Evolutionary conservation across 73 alveolate species (phyloP).

Genomic region (Tetrahymena malaccensis): DNA sequence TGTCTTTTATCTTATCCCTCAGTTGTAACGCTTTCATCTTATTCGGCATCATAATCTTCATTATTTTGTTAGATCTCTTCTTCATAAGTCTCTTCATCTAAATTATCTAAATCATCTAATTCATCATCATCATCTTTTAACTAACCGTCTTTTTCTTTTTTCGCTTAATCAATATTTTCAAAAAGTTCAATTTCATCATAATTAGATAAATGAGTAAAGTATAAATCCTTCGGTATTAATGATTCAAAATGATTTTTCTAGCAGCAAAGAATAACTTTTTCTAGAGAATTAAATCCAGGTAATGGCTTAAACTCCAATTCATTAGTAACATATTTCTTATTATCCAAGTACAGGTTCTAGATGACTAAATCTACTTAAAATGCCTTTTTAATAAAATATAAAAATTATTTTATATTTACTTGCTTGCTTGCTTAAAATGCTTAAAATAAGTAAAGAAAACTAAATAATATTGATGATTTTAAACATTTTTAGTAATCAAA

Average conservation of each 20-base stretch:
- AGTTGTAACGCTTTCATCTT: neutral
- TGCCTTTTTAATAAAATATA: neutral
- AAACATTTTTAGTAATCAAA: too few species aligned
- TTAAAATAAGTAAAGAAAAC: neutral
- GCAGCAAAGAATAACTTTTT: neutral
- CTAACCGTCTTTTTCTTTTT: neutral
- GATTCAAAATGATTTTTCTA: neutral
- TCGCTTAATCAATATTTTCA: neutral
- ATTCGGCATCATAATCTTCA: neutral
- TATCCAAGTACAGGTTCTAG: neutral
- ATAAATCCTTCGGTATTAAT: neutral
- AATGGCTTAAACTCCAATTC: neutral
- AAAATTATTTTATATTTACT: too few species aligned
- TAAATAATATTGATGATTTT: too few species aligned
- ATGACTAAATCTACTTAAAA: neutral
- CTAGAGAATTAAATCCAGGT: neutral
- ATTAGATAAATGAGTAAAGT: neutral
- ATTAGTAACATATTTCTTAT: neutral
- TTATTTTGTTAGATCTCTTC: neutral
- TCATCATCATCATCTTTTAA: neutral
- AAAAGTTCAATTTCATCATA: neutral
- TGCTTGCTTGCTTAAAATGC: too few species aligned
- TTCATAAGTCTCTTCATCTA: neutral
- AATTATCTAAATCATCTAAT: neutral
- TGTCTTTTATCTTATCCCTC: constrained; percentile 9